Base-by-base conservation (phyloP, 2,329 filamentous ascomycete genomes). In the Ascochyta lentis region DNA sequence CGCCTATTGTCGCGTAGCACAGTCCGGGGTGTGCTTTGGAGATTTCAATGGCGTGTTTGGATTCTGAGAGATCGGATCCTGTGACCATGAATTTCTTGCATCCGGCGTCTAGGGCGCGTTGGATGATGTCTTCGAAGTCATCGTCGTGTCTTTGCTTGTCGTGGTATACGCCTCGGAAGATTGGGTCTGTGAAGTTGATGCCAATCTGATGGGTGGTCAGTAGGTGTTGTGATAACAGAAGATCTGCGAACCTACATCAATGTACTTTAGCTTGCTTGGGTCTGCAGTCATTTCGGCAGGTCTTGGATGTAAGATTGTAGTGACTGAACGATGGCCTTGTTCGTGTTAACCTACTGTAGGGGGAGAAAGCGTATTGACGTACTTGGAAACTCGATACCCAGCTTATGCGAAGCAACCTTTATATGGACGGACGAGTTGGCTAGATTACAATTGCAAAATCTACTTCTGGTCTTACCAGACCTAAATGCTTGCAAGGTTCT, bases 161-260 rank as follows among this genome's bases (percentile, higher is more conserved):
- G 71, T 96, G 89, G 72, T 98, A 96, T 38, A 85, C 78, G 46
- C 95, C 95, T 42, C 86, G 85, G 76, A 94, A 99, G 56, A 97
- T 91, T 48, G 91, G 90, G 71, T 99, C 95, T 49, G 93, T 90
- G 51, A 99, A 84, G 76, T 99, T 99, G 81, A 99, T 97, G 54
- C 94, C 95, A 70, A 99, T 85, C 85, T 89, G 65, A 12, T 26
- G 6, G 53, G 15, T 16, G n/a, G 34, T 68, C 44, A 69, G 51
- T 33, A 41, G 37, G 35, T 29, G 27, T 54, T 35, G 33, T 27
- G 45, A n/a, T 45, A 42, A 42, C 49, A 47, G 45, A 33, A 13
- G 54, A 53, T 39, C 43, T 53, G 72, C 65, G 61, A 55, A 78
- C 78, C 68, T 65, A 80, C 78, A 76, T 80, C 78, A 51, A 77